Evolutionary conservation across 2,329 filamentous ascomycete genomes (phyloP), one percentile per base, ranked within the genome.

Genomic region (Dactylellina sp.): DNA sequence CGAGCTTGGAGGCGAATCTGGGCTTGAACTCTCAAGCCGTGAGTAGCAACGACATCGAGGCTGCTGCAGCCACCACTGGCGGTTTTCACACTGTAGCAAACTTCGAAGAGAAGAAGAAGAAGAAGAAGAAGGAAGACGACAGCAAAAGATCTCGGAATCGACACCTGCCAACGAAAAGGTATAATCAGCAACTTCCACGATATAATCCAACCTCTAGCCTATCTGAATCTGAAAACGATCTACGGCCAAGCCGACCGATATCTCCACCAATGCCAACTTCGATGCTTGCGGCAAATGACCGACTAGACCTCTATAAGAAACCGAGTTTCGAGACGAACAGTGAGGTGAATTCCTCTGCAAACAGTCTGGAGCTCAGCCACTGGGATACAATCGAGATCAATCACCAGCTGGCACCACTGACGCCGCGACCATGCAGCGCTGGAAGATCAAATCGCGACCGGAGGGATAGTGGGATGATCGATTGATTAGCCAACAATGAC

Each of bases 351-450:
- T 71, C 66, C 4, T 71, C 66, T 1, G 59, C 59, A 4, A 71
- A 59, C 39, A 63, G 49, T 6, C 37, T 71, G 47, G 66, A 71
- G 18, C 42, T 71, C 1, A 71, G 66, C 18, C 66, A 71, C 18
- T 71, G 66, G 66, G 66, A 71, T 46, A 57, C 66, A 6, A 7
- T 59, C 12, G 66, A 71, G 24, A 49, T 37, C 20, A 47, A 50
- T 22, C 40, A 71, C 11, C 57, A 57, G 9, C 57, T 57, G 3
- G 59, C 50, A 9, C 42, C 57, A 7, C 28, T 71, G 7, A 53
- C 66, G 9, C 66, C 66, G 1, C 52, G 66, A n/a, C 66, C 66
- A 2, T 35, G 18, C 28, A 71, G 65, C 25, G 39, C 40, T 37
- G 66, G 66, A 2, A 56, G 25, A 22, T 20, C 46, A 20, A 42